Conservation (phyloP, 2,329 filamentous ascomycete genomes). For the Apiospora kogelbergensis region DNA sequence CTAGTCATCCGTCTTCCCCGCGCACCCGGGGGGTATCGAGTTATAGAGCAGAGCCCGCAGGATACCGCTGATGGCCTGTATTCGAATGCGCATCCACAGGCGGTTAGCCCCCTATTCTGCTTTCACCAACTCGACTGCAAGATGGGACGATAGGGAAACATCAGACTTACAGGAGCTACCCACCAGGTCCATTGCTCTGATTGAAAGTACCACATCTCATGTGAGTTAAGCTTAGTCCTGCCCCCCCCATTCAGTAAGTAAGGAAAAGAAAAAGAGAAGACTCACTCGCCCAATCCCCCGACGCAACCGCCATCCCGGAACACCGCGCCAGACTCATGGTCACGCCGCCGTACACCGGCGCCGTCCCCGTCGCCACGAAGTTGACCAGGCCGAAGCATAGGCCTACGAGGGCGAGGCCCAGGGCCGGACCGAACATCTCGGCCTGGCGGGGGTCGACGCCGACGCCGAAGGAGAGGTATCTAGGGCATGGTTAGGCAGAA, state of each 20-base stretch:
- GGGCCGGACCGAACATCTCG: not conserved
- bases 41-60: not conserved
- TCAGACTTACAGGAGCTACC: not conserved
- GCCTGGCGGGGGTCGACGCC: not conserved
- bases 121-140: too few relatives aligned
- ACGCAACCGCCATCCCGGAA: not conserved
- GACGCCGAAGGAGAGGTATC: not conserved
- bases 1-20: not conserved
- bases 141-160: not conserved
- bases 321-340: not conserved
- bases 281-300: not conserved
- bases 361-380: not conserved
- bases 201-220: not conserved
- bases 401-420: not conserved
- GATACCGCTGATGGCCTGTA: not conserved
- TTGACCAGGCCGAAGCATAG: not conserved
- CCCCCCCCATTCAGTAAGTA: not conserved
- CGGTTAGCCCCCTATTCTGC: not conserved
- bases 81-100: not conserved
- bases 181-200: not conserved
- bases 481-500: not conserved
- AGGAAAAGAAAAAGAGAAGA: not conserved
- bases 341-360: not conserved
- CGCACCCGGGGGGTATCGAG: not conserved
- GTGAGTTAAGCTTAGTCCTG: not conserved